Percentiles rank a stretch among this genome's conserved stretches.
phyloP scores from a whole-genome alignment of 306 rosid species.

The Vigna mungo region DNA sequence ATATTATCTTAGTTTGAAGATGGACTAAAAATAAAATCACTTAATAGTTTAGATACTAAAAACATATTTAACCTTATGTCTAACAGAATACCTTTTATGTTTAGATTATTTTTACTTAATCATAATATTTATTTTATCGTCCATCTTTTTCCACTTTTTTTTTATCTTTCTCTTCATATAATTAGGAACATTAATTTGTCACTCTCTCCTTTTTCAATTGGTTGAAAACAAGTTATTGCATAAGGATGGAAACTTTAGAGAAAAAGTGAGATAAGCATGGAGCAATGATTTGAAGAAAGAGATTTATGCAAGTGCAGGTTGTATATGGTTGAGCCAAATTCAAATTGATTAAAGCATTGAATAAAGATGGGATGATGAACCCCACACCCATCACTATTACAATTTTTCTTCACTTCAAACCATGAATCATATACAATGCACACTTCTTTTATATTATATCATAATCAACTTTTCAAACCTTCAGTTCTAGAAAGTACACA shows the following conservation, averaged over 20 bases:
- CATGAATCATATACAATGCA: not conserved
- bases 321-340: not conserved
- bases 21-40: too few species aligned
- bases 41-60: too few species aligned
- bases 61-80: too few species aligned
- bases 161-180: too few species aligned
- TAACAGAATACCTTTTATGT: too few species aligned
- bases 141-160: too few species aligned
- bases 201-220: too few species aligned
- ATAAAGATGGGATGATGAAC: not conserved
- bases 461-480: not conserved
- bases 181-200: not conserved
- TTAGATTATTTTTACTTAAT: too few species aligned
- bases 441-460: not conserved
- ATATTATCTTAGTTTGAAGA: too few species aligned
- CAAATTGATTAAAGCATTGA: constrained; percentile 7
- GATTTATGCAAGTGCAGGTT: not conserved
- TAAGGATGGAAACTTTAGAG: not conserved
- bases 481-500: not conserved
- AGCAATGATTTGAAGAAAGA: not conserved
- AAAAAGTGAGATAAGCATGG: not conserved
- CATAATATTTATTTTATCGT: too few species aligned
- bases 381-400: not conserved
- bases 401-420: not conserved
- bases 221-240: not conserved